A percentile compares a stretch with the other conserved stretches of the same genome.
Evolutionary conservation across 306 rosid species (phyloP).

Genomic region (Acacia confusa): DNA sequence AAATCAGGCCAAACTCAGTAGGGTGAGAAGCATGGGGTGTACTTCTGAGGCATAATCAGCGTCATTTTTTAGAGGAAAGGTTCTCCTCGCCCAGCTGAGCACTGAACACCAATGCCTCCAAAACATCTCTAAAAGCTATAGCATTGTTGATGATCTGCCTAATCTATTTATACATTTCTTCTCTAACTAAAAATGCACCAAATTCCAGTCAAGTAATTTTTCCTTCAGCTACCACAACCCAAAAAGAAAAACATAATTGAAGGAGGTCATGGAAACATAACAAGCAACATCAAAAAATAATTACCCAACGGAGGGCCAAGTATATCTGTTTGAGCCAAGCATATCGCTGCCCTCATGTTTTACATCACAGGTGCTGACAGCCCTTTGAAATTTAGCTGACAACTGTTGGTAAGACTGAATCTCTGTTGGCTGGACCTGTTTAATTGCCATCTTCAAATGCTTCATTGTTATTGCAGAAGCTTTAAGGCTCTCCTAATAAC

Average conservation of each 20-base stretch:
- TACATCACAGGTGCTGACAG: conserved; percentile 47
- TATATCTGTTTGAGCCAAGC: conserved; percentile 31
- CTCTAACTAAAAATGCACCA: not conserved
- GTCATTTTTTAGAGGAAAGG: not conserved
- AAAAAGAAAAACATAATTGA: conserved; percentile 17
- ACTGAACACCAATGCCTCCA: not conserved
- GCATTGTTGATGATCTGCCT: not conserved
- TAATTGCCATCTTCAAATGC: conserved; percentile 67
- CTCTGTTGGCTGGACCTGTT: conserved; percentile 65
- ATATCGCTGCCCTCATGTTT: conserved; percentile 36
- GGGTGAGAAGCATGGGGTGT: not conserved
- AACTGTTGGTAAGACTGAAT: conserved; percentile 62
- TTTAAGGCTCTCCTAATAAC: conserved; percentile 63
- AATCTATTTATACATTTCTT: not conserved
- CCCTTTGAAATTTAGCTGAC: conserved; percentile 72
- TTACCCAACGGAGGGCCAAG: conserved; percentile 50
- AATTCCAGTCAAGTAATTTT: not conserved
- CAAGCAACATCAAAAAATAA: conserved; percentile 22
- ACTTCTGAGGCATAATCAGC: not conserved
- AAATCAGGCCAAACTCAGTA: not conserved
- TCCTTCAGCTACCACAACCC: conserved; percentile 9
- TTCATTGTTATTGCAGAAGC: conserved; percentile 68
- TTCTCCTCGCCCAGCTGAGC: not conserved
- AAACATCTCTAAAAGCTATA: not conserved
- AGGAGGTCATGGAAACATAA: conserved; percentile 5